Conservation (phyloP, 179 eudicot species). For the Silene noctiflora region DNA sequence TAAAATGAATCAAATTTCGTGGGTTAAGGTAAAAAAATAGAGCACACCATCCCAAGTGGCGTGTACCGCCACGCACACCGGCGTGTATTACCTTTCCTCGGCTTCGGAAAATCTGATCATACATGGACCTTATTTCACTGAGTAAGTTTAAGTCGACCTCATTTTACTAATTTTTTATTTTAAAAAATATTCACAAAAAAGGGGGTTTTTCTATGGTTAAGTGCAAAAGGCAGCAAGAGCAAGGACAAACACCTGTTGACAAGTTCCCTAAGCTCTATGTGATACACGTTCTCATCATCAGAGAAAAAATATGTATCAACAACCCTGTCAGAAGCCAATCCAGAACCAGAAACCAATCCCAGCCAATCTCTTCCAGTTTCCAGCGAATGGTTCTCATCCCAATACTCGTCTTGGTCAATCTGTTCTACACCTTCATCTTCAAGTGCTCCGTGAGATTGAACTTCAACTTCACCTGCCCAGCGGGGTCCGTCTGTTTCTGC, state of each 20-base stretch:
- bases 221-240: not conserved
- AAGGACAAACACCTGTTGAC: slow-evolving; percentile 60
- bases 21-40: no score
- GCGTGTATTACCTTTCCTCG: no score
- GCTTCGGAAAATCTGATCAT: no score
- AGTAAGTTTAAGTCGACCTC: no score
- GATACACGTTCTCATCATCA: slow-evolving; percentile 83
- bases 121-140: no score
- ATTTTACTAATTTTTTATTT: no score
- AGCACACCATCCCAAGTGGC: no score
- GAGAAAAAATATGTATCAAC: slow-evolving; percentile 63
- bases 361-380: slow-evolving; percentile 65
- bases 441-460: slow-evolving; percentile 36
- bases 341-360: slow-evolving; percentile 54
- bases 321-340: slow-evolving; percentile 51
- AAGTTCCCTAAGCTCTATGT: slow-evolving; percentile 92
- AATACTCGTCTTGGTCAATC: slow-evolving; percentile 39
- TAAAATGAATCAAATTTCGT: no score
- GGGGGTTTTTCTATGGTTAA: not conserved
- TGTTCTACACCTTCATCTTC: slow-evolving; percentile 43
- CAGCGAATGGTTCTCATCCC: slow-evolving; percentile 53
- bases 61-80: no score
- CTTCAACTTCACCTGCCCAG: slow-evolving; percentile 41
- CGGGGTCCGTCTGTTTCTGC: slow-evolving; percentile 35
- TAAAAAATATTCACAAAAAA: not conserved